A percentile compares a stretch with the other conserved stretches of the same genome.
These are phyloP conservation scores for Debaryomyces coudertii DNA, from an alignment of 1,139 yeast species.

Conservation along the genomic window DNA sequence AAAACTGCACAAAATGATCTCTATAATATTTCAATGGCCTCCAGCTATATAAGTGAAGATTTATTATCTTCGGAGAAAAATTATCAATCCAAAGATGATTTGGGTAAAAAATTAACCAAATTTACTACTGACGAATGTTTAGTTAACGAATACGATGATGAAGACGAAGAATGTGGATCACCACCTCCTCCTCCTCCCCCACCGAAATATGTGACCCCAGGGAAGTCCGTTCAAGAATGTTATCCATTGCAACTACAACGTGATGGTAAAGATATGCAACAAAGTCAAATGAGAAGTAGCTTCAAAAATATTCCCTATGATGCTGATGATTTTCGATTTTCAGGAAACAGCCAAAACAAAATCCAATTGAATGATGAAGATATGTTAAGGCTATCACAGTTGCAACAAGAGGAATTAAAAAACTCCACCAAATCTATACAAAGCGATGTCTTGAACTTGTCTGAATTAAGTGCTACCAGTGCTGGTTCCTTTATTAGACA, in stretches of 20 bases:
- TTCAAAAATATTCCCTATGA: constrained; percentile 34
- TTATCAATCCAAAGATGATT: constrained; percentile 37
- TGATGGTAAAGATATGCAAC: constrained; percentile 1
- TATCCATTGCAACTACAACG: background rate
- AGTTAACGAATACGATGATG: constrained; percentile 17
- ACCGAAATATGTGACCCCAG: constrained; percentile 35
- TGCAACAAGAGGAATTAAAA: constrained; percentile 44
- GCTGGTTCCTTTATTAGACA: constrained; percentile 86
- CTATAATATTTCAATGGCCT: constrained; percentile 24
- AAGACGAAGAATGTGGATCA: constrained; percentile 17
- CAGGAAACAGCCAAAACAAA: constrained; percentile 26
- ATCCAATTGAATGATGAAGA: constrained; percentile 34
- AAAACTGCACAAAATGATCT: constrained; percentile 10
- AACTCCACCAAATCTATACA: constrained; percentile 48
- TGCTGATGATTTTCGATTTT: constrained; percentile 42
- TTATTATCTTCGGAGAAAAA: constrained; percentile 35
- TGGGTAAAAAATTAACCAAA: constrained; percentile 38
- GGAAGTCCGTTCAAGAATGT: constrained; percentile 11
- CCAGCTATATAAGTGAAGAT: constrained; percentile 43
- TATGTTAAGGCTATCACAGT: constrained; percentile 31
- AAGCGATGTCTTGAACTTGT: constrained; percentile 52
- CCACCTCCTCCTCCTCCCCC: constrained; percentile 60
- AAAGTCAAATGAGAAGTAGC: constrained; percentile 6
- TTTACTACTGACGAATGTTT: constrained; percentile 29
- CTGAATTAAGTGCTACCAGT: constrained; percentile 84